phyloP scores from a whole-genome alignment of 1,284 basidiomycete species.

The Heterobasidion occidentale region DNA sequence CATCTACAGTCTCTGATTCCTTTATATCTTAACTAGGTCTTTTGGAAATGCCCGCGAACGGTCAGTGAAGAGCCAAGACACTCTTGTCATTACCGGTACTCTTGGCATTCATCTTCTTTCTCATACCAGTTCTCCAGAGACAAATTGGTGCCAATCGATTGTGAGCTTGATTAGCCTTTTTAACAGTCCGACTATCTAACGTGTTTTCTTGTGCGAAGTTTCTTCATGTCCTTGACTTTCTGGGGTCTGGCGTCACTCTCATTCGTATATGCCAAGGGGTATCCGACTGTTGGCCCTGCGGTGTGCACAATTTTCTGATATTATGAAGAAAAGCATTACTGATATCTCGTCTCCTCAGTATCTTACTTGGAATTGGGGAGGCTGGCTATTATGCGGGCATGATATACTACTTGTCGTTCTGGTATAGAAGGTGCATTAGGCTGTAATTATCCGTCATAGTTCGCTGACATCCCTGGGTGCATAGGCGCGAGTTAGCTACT shows the following conservation, averaged over 20 bases:
- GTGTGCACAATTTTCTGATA: slow-evolving; percentile 16
- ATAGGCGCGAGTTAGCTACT: slow-evolving; percentile 42
- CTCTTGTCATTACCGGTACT: background rate
- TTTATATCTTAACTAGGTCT: slow-evolving; percentile 27
- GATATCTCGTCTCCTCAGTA: slow-evolving; percentile 9
- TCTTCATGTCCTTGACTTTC: slow-evolving; percentile 42
- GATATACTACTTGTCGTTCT: slow-evolving; percentile 52
- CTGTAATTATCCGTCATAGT: slow-evolving; percentile 6
- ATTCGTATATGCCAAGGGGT: slow-evolving; percentile 46
- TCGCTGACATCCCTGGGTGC: slow-evolving; percentile 17
- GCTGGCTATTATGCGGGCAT: slow-evolving; percentile 49
- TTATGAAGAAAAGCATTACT: background rate
- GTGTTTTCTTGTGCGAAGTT: slow-evolving; percentile 22
- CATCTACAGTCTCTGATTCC: too few species aligned
- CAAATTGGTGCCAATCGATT: slow-evolving; percentile 50
- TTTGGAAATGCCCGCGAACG: slow-evolving; percentile 48
- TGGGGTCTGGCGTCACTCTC: slow-evolving; percentile 50
- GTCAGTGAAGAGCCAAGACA: slow-evolving; percentile 15
- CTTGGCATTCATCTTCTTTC: background rate
- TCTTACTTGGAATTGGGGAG: slow-evolving; percentile 39
- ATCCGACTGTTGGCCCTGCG: slow-evolving; percentile 36
- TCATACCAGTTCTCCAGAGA: slow-evolving; percentile 37
- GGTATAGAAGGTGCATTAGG: slow-evolving; percentile 21
- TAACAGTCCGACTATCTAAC: background rate
- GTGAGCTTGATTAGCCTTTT: slow-evolving; percentile 19